Evolutionary conservation across 371 early-diverging fungal genomes (phyloP), one percentile per base, ranked within the genome.

Genomic region (Rhizopus microsporus): DNA sequence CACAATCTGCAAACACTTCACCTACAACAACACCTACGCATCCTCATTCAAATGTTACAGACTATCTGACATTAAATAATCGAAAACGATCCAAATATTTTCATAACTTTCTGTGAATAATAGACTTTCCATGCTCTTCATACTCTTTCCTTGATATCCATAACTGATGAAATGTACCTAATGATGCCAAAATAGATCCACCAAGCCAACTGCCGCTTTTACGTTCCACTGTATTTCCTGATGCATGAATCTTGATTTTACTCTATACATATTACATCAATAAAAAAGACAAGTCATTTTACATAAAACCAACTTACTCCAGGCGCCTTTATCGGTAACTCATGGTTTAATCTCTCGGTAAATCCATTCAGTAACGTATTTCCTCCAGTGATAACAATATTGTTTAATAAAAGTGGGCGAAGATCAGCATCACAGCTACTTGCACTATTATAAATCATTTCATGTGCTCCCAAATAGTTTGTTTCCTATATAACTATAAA

Each of bases 91-190:
- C 46, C 46, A 46, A 46, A 29, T 46, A 29, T 12, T 29, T 46
- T 46, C 46, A 46, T 12, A 46, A 93, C 59, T 93, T 92, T 63
- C 91, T 93, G 65, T 95, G 93, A 29, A 96, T 87, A 61, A 91
- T 85, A 34, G 84, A 73, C 13, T 81, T 66, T 37, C 98, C 98
- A 16, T 74, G 70, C 72, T 98, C 98, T 46, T 92, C 88, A 65
- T 95, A 98, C 72, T 98, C 97, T 44, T 54, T 57, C 34, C 52
- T 88, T 10, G 95, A 92, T 8, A 98, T 88, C 99, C 99, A 98
- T 56, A 97, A 82, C 75, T 95, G 96, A 67, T 97, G 96, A 83
- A 98, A 98, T 0, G 95, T 93, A 53, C 95, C 95, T 60, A 98
- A 68, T 4, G 96, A 96, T 2, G 95, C 89, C 51, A 98, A 77